Evolutionary conservation across 1,284 basidiomycete genomes (phyloP).

Genomic region (Ustilago crameri): DNA sequence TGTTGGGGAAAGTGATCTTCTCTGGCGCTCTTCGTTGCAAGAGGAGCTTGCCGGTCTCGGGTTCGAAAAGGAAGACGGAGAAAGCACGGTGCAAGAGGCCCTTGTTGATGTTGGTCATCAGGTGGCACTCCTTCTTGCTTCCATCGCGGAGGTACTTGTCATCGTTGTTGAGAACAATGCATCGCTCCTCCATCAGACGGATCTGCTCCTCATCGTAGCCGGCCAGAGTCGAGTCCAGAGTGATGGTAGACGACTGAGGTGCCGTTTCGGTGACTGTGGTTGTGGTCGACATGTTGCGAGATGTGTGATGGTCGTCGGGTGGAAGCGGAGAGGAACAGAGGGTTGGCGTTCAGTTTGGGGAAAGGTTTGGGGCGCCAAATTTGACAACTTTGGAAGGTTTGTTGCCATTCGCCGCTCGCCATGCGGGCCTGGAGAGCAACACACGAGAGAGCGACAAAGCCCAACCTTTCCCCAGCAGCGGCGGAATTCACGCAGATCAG

Average conservation of each 20-base stretch:
- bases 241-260: constrained; percentile 19
- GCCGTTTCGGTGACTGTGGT: constrained; percentile 30
- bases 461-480: too few relatives aligned
- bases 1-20: constrained; percentile 99
- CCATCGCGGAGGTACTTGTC: constrained; percentile 74
- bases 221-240: constrained; percentile 49
- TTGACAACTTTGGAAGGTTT: constrained; percentile 7
- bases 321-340: constrained; percentile 1
- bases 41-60: constrained; percentile 90
- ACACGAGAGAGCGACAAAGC: too few relatives aligned
- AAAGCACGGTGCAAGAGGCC: constrained; percentile 97
- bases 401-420: background rate
- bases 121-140: constrained; percentile 97
- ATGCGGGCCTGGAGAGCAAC: too few relatives aligned
- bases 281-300: constrained; percentile 24
- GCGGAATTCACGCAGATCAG: background rate
- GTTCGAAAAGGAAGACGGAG: constrained; percentile 95
- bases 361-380: background rate
- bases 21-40: constrained; percentile 93
- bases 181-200: constrained; percentile 95
- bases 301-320: background rate
- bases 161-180: constrained; percentile 91
- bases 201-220: constrained; percentile 71
- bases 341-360: background rate
- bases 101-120: constrained; percentile 96